Evolutionary conservation across 2,329 filamentous ascomycete genomes (phyloP), one percentile per base, ranked within the genome.

Genomic region (Talaromyces verruculosus): DNA sequence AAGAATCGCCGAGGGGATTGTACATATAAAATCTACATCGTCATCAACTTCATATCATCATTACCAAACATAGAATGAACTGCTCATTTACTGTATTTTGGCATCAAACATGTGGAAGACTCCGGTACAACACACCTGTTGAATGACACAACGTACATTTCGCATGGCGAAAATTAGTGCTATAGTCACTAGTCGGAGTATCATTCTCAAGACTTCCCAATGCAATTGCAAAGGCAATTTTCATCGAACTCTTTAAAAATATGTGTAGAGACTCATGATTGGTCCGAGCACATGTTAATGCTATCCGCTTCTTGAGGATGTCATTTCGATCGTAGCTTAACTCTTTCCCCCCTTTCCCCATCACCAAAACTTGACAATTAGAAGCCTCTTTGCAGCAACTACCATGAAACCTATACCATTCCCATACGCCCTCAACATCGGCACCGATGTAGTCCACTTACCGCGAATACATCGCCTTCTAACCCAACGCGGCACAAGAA

Each of bases 361-460:
- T 25, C 10, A 37, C 11, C 33, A 7, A 13, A 10, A 15, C 33
- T 7, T 22, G 5, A 37, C 10, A 7, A 17, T 13, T 37, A 55
- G 7, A 35, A 30, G 1, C 53, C 4, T 28, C 25, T n/a, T 59
- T 43, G 25, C 39, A 59, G 6, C 13, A 7, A 30, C 43, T 5
- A 59, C 41, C 61, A 79, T 79, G 77, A 78, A 75, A 68, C 70
- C 71, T 3, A 64, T 70, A 6, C 77, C 76, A 0, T 92, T 93
- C 71, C 88, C 89, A 0, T 82, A 87, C n/a, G 82, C 87, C 0
- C 74, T 94, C 15, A 84, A 84, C 59, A 81, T 96, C 62, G 93
- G 93, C 66, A 94, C 87, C 58, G 93, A 96, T 75, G 89, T 96
- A 65, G 92, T 91, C 76, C 84, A 84, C 65, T 84, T 92, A 65